Evolutionary conservation across 139 green algal species (phyloP), one percentile per base, ranked within the genome.

Genomic region (Desmodesmus armatus): DNA sequence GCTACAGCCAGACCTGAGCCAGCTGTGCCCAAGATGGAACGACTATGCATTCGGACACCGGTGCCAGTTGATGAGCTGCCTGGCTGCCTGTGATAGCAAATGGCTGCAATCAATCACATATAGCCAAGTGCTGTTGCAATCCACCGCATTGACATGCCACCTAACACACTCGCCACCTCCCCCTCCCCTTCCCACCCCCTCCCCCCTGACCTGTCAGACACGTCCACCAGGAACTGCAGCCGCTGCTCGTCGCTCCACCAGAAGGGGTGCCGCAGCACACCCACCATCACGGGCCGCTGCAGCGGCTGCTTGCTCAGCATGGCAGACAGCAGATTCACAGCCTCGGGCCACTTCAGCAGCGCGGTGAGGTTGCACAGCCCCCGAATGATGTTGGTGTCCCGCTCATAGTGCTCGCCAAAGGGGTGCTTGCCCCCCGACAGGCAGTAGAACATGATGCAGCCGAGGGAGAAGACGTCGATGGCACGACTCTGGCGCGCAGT

Each of bases 401-500:
- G 92, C 88, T 98, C 94, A 43, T 95, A 96, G 63, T 84, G 82
- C 53, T 94, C 88, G 0, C 97, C 97, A 86, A 98, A 99, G 17
- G 97, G 95, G 85, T 99, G 97, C 35, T 81, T 55, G 19, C 97
- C 97, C 11, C 89, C 88, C 9, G 91, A 92, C 19, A 98, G 80
- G 88, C 91, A 96, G 90, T 96, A 99, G 91, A 96, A 92, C 27
- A 99, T 83, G 23, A 99, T 76, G 85, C 98, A 96, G 65, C 97
- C 97, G 35, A 98, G 92, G 23, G 92, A 94, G 71, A 99, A 99
- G 11, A 99, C 85, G 88, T 99, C 97, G 82, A 99, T 95, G 62
- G 94, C 87, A 3, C 92, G 90, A 27, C 91, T 96, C 89, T 97
- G 94, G 0, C 94, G 84, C 7, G 92, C 93, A 3, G 72, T 62